Percentiles rank a stretch among this genome's conserved stretches.
Conservation (phyloP, 2,329 filamentous ascomycete species). For the Macrophomina pseudophaseolina region DNA sequence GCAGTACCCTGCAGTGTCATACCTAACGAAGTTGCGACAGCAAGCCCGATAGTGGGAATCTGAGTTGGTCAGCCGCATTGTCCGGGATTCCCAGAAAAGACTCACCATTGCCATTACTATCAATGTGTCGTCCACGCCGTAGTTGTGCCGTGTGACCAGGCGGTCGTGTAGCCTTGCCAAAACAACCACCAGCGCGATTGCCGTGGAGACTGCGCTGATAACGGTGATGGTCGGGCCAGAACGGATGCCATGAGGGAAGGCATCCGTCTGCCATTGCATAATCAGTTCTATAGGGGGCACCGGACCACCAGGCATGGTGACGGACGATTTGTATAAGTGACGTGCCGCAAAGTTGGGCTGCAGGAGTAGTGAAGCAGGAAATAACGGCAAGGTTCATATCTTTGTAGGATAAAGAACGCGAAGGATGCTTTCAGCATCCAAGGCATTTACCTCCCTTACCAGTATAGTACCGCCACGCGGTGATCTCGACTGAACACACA, state of each 20-base stretch:
- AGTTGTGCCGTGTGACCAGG: background rate
- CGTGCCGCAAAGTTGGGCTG: too few species aligned
- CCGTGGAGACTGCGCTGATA: background rate
- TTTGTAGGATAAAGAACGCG: too few species aligned
- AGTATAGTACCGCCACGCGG: too few species aligned
- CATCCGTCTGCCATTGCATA: slow-evolving; percentile 10
- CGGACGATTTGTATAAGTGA: background rate
- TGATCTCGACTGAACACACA: too few species aligned
- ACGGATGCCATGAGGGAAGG: slow-evolving; percentile 3
- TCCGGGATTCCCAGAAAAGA: too few species aligned
- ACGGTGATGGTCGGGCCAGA: background rate
- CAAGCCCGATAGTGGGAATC: background rate
- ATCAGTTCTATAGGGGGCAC: slow-evolving; percentile 9
- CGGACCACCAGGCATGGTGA: background rate
- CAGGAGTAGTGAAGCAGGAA: too few species aligned
- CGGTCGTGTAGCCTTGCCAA: slow-evolving; percentile 2
- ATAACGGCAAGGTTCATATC: too few species aligned
- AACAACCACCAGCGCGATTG: background rate
- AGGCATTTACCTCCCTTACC: too few species aligned
- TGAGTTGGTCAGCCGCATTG: background rate
- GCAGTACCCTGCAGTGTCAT: background rate
- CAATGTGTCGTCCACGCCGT: background rate
- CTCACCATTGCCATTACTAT: slow-evolving; percentile 3
- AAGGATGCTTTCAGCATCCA: too few species aligned
- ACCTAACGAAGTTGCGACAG: background rate